Percentiles rank a stretch among this genome's conserved stretches.
These are phyloP conservation scores for Aureobasidium sp. DNA, from an alignment of 2,329 filamentous ascomycete genomes.

Conservation along the genomic window DNA sequence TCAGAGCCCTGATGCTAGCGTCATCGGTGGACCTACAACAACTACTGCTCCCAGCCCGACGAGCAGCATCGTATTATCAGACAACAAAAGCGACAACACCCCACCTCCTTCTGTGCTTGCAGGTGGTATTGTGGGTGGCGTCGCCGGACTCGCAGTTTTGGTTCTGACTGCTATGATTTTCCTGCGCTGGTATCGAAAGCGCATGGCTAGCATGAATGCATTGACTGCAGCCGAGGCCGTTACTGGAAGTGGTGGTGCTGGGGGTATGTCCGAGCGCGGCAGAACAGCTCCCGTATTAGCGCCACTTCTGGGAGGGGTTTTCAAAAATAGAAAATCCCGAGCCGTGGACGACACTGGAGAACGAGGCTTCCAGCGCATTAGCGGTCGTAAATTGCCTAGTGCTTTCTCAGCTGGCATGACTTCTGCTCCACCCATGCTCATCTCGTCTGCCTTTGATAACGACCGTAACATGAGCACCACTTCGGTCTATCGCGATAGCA, in stretches of 20 bases:
- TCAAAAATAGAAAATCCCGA: slow-evolving; percentile 12
- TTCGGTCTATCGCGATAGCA: slow-evolving; percentile 39
- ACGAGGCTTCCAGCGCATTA: slow-evolving; percentile 39
- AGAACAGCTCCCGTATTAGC: slow-evolving; percentile 28
- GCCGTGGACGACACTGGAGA: slow-evolving; percentile 21
- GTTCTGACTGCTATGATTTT: slow-evolving; percentile 45
- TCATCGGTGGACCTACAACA: neutral
- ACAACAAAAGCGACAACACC: slow-evolving; percentile 19
- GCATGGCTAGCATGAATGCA: slow-evolving; percentile 26
- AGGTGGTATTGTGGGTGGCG: slow-evolving; percentile 55
- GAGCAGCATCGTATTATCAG: slow-evolving; percentile 1
- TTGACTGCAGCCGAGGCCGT: slow-evolving; percentile 19
- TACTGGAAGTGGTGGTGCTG: slow-evolving; percentile 16
- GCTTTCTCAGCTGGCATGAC: slow-evolving; percentile 41
- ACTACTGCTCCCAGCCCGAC: slow-evolving; percentile 8
- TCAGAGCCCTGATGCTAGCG: slow-evolving; percentile 1
- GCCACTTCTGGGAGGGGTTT: slow-evolving; percentile 15
- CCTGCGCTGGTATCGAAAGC: slow-evolving; percentile 43
- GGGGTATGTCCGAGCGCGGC: slow-evolving; percentile 34
- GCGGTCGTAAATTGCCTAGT: slow-evolving; percentile 41
- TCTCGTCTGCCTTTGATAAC: slow-evolving; percentile 18
- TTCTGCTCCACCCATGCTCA: slow-evolving; percentile 19
- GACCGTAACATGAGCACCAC: slow-evolving; percentile 25
- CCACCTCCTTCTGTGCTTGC: slow-evolving; percentile 47
- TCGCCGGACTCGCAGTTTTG: slow-evolving; percentile 48